These are phyloP conservation scores for Boletus sp. DNA, from an alignment of 768 basidiomycete genomes.

Conservation along the genomic window DNA sequence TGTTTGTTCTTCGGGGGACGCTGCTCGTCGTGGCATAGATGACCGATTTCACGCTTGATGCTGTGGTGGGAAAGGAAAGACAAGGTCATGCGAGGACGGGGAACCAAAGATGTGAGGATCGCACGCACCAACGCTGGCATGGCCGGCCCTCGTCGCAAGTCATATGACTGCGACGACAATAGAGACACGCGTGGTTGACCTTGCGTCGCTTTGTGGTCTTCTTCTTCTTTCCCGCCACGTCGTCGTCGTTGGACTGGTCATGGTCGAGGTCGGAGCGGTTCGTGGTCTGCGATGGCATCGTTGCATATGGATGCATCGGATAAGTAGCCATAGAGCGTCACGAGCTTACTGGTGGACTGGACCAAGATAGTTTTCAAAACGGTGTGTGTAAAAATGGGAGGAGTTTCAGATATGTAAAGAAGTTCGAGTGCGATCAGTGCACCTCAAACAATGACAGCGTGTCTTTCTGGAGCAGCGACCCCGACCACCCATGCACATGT, in stretches of 20 bases:
- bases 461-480: constrained; percentile 13
- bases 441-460: constrained; percentile 26
- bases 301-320: constrained; percentile 27
- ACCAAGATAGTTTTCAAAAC: constrained; percentile 13
- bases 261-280: constrained; percentile 21
- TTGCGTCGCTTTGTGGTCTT: constrained; percentile 67
- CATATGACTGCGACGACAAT: constrained; percentile 92
- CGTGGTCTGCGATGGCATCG: constrained; percentile 18
- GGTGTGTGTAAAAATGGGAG: constrained; percentile 23
- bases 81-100: not conserved
- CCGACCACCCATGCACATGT: constrained; percentile 22
- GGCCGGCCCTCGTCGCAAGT: constrained; percentile 88
- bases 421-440: not conserved
- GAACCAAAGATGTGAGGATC: not conserved
- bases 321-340: constrained; percentile 28
- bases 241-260: constrained; percentile 34
- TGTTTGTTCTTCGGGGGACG: constrained; percentile 52
- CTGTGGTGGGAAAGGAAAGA: constrained; percentile 36
- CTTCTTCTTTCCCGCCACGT: constrained; percentile 38
- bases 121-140: constrained; percentile 87
- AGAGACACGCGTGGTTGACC: constrained; percentile 91
- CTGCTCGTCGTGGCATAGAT: constrained; percentile 89
- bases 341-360: constrained; percentile 7
- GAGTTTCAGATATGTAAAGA: constrained; percentile 22
- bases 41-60: constrained; percentile 95